Base-by-base conservation (phyloP, 768 basidiomycete genomes). In the Panaeolus papilionaceus region DNA sequence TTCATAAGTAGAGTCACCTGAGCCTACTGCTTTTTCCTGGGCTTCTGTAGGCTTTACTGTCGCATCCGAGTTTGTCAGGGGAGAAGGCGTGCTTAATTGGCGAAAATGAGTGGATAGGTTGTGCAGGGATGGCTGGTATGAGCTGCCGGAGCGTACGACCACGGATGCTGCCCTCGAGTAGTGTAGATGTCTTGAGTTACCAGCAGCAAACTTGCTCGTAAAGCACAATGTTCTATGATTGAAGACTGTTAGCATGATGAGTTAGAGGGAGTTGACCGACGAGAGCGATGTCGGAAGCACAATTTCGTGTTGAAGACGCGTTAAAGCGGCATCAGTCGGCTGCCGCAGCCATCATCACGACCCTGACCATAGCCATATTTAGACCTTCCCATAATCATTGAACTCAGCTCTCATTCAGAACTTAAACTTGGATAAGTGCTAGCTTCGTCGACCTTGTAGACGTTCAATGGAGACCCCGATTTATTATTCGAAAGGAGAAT, bases 401-500 rank as follows among this genome's bases (percentile, higher is more conserved):
- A n/a, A 5, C 40, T 42, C 9, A 49, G 14, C 42, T 44, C 42
- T 18, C 16, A 44, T 44, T 44, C 42, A 18, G 14, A 44, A 44
- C 5, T 44, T 44, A 14, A 6, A 44, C 16, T 33, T 5, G 33
- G 33, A 33, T 23, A 33, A 33, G 33, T 33, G 18, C 16, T 18
- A 2, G 5, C 16, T 18, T 44, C 26, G 4, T 58, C 16, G 54
- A 45, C 33, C 38, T 63, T 54, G 42, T 16, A 44, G 16, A 18
- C 14, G 5, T 6, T n/a, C 67, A 58, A 92, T 93, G 91, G 91
- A 93, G 38, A 79, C 87, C 18, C 89, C 90, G 7, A 88, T 94
- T 45, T 91, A 89, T 79, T 95, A 95, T 76, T 87, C 90, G 12
- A 90, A 91, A 70, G 81, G 88, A 38, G 94, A 96, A 78, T 95